Conservation (phyloP, 1,284 basidiomycete genomes). For the Ganoderma lucidum region DNA sequence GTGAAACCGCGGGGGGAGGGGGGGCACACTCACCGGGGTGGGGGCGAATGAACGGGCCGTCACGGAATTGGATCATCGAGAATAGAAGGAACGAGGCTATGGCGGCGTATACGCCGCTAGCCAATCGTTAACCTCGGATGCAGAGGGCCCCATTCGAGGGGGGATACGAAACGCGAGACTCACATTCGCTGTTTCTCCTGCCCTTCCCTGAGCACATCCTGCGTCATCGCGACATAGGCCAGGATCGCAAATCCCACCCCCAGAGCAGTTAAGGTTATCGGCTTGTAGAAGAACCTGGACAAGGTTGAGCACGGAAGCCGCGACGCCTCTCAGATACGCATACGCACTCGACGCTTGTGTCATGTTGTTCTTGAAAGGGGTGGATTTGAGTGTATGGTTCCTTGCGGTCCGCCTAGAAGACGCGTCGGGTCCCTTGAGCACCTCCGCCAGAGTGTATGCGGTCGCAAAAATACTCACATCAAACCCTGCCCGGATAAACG, state of each 20-base stretch:
- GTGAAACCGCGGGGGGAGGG: background rate
- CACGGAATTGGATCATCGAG: constrained; percentile 86
- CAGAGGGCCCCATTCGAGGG: constrained; percentile 5
- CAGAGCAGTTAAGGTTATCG: constrained; percentile 77
- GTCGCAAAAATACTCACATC: constrained; percentile 37
- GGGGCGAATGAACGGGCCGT: constrained; percentile 66
- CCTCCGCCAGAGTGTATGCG: background rate
- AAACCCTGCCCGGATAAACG: constrained; percentile 36
- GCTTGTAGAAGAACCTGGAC: constrained; percentile 82
- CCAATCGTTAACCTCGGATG: constrained; percentile 16
- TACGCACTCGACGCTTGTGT: constrained; percentile 81
- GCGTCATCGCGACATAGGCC: constrained; percentile 81
- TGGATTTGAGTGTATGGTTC: constrained; percentile 82
- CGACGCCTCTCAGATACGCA: constrained; percentile 14
- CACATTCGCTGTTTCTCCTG: constrained; percentile 80
- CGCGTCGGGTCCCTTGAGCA: constrained; percentile 19
- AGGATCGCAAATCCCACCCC: constrained; percentile 68
- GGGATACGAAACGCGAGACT: constrained; percentile 40
- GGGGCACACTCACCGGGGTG: constrained; percentile 41
- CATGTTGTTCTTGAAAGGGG: constrained; percentile 82
- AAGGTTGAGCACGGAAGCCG: constrained; percentile 9
- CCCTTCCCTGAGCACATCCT: constrained; percentile 82
- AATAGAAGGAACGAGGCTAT: constrained; percentile 77
- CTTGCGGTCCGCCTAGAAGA: constrained; percentile 73
- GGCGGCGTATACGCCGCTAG: constrained; percentile 75